phyloP scores from a whole-genome alignment of 805 yeast genomes.

The Schizosaccharomyces octosporus region DNA sequence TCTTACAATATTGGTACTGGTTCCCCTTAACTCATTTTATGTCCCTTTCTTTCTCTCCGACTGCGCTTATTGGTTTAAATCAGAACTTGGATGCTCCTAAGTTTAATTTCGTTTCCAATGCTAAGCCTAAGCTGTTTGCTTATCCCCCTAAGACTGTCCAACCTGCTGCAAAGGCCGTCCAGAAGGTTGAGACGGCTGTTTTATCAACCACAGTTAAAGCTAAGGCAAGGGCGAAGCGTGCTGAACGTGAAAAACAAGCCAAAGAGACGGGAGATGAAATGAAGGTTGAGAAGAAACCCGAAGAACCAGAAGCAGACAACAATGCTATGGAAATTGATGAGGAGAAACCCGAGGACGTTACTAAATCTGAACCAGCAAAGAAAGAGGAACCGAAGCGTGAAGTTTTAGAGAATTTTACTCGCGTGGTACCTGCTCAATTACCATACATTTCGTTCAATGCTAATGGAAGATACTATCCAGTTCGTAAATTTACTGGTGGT shows the following conservation, averaged over 20 bases:
- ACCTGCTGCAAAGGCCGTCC: constrained; percentile 57
- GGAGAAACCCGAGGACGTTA: constrained; percentile 12
- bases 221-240: constrained; percentile 68
- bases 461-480: constrained; percentile 57
- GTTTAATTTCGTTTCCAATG: constrained; percentile 55
- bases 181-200: constrained; percentile 77
- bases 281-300: constrained; percentile 17
- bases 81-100: constrained; percentile 71
- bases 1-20: constrained; percentile 95
- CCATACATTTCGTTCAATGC: constrained; percentile 56
- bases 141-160: constrained; percentile 79
- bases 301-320: constrained; percentile 7
- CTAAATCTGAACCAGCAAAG: constrained; percentile 16
- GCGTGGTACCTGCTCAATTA: constrained; percentile 76
- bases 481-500: constrained; percentile 28
- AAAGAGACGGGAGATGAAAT: constrained; percentile 16
- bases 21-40: constrained; percentile 87
- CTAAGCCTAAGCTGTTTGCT: constrained; percentile 54
- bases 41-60: constrained; percentile 76
- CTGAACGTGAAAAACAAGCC: constrained; percentile 28
- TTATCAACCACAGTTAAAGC: constrained; percentile 83
- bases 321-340: constrained; percentile 6
- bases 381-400: constrained; percentile 7
- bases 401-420: constrained; percentile 41
- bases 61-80: constrained; percentile 66